phyloP scores from a whole-genome alignment of 2,329 filamentous ascomycete species.

The Aureobasidium namibiae region DNA sequence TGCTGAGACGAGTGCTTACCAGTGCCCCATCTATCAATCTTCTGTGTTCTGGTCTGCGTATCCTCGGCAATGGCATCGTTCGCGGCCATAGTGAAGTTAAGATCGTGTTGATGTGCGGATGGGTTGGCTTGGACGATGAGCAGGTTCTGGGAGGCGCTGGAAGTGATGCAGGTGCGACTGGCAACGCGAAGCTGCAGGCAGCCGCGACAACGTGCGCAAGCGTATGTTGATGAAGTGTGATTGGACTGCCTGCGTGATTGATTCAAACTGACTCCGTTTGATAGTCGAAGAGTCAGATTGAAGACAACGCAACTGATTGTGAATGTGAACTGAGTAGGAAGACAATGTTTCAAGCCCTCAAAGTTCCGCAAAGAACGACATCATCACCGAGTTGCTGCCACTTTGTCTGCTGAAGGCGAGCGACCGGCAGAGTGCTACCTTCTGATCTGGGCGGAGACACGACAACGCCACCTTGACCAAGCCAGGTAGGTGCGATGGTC shows the following conservation, averaged over 20 bases:
- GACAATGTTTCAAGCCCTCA: slow-evolving; percentile 23
- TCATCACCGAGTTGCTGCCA: slow-evolving; percentile 79
- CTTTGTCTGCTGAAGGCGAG: slow-evolving; percentile 56
- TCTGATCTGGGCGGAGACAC: slow-evolving; percentile 60
- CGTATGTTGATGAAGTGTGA: no score
- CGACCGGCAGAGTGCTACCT: slow-evolving; percentile 45
- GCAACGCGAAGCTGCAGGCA: neutral
- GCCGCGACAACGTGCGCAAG: neutral
- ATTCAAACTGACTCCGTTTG: no score
- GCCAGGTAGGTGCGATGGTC: slow-evolving; percentile 81
- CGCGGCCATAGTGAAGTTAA: neutral
- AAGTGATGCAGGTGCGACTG: no score
- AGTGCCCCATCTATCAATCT: neutral
- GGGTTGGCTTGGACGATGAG: neutral
- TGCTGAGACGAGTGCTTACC: neutral
- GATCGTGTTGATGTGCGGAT: neutral
- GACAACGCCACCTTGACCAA: slow-evolving; percentile 73
- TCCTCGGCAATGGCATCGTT: no score
- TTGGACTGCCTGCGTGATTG: neutral
- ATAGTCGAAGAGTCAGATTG: neutral
- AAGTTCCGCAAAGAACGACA: slow-evolving; percentile 68
- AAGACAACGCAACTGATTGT: neutral
- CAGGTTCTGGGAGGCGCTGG: neutral
- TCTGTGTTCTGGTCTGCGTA: neutral
- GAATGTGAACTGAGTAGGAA: neutral